Evolutionary conservation across 139 green algal species (phyloP), one percentile per base, ranked within the genome.

Genomic region (Parachlorella kessleri): DNA sequence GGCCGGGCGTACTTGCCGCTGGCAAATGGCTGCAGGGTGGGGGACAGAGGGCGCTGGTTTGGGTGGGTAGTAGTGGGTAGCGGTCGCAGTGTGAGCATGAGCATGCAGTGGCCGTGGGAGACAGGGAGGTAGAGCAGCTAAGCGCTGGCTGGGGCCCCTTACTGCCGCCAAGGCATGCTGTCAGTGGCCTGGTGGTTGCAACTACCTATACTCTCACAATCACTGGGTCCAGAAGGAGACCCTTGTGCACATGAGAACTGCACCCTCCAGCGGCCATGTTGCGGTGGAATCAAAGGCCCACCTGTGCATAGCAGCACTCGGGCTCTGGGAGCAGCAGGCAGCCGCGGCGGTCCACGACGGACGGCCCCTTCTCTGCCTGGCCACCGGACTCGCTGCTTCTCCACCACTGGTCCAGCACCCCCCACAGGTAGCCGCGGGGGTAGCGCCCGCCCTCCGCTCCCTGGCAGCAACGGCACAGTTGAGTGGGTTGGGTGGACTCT

Each of bases 261-360:
- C n/a, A 39, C 3, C 10, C 32, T 39, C 23, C 30, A 4, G 26
- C 32, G 32, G 36, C 2, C 24, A 36, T 28, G n/a, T 55, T 21
- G 3, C 37, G 38, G 38, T 4, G 36, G 18, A 30, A 26, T 36
- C 4, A 35, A 10, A 41, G 10, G 3, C 72, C 69, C 24, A 78
- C 72, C 55, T 55, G 72, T 55, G 55, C 28, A n/a, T 79, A 79
- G n/a, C 39, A 65, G 73, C 59, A 53, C 54, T 79, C 73, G 14
- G 42, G 2, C 2, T 72, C 63, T 0, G 39, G 73, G 42, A 79
- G 73, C 30, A 42, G 66, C 10, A 72, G n/a, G 59, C 59, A 79
- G 59, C 59, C 59, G 39, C 73, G 73, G 1, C 59, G 73, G 30
- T 79, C 73, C 8, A 23, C 18, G 26, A 41, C 2, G 0, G 6